Evolutionary conservation across 352 stramenopile species (phyloP), one percentile per base, ranked within the genome.

Genomic region (Globisporangium spiculum): DNA sequence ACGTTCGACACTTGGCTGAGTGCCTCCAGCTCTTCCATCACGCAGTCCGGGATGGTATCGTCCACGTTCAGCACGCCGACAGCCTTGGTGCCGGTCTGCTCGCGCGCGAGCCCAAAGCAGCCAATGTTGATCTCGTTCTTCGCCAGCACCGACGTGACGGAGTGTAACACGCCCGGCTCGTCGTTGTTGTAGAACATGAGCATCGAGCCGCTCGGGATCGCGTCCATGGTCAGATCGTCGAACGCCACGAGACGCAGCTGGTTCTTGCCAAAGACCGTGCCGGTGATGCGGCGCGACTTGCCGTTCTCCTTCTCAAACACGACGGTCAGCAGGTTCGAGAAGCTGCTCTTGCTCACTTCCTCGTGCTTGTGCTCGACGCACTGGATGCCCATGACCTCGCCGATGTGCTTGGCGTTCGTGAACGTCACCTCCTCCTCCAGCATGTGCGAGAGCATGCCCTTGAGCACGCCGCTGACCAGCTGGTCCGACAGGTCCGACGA

Each of bases 141-240:
- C 7, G 92, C 94, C 68, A 99, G 86, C 38, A 93, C 89, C n/a
- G 92, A 91, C 22, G 94, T 98, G 64, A 99, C 97, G 58, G 92
- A 83, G 66, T 97, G 89, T 60, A 99, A 79, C 67, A 98, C 93
- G 55, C 96, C 97, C 5, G 97, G 94, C 69, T 94, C 72, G 76
- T 99, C 98, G 7, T 91, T 91, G 81, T 98, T 99, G 69, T 97
- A 88, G 63, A 98, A 97, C 67, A 98, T 79, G 60, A 98, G 82
- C 80, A 98, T 97, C 53, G 92, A 89, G 20, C 90, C 90, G 56
- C 85, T 95, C 16, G 88, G 88, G 60, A 94, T 92, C 18, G 85
- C 85, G 64, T 94, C 86, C 76, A 97, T 94, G 26, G 78, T 80
- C 24, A 97, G 80, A 57, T 92, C 91, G 66, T 98, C 89, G 57